These are phyloP conservation scores for Eucommia ulmoides DNA, from an alignment of 257 asterid genomes.

Conservation along the genomic window DNA sequence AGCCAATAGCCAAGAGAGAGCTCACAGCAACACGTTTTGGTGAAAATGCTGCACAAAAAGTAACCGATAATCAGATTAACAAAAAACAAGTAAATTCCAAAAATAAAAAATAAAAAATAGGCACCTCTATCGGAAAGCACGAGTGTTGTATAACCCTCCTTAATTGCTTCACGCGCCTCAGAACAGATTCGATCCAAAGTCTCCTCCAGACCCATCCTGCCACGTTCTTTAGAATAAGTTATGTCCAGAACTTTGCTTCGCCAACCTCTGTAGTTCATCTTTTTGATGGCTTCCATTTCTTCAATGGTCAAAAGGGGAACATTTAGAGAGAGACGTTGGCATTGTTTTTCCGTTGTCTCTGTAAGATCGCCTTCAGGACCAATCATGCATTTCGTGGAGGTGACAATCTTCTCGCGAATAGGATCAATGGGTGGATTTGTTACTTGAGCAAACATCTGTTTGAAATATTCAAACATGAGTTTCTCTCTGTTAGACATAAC, in stretches of 20 bases:
- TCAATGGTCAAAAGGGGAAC: conserved; percentile 78
- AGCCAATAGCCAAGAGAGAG: too few relatives aligned
- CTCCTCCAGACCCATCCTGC: conserved; percentile 83
- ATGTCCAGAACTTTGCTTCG: conserved; percentile 82
- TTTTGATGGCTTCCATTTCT: conserved; percentile 85
- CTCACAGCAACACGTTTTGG: conserved; percentile 75
- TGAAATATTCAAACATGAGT: conserved; percentile 88
- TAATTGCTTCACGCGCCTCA: conserved; percentile 80
- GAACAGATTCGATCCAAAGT: conserved; percentile 79
- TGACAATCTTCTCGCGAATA: conserved; percentile 93
- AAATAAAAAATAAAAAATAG: too few relatives aligned
- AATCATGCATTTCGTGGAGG: conserved; percentile 95
- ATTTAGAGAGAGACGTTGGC: conserved; percentile 85
- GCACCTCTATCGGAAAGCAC: conserved; percentile 97
- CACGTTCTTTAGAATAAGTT: conserved; percentile 58
- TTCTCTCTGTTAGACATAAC: conserved; percentile 97
- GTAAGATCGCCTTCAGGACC: conserved; percentile 99
- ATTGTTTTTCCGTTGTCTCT: conserved; percentile 94
- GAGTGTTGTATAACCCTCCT: conserved; percentile 76
- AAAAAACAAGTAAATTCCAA: not conserved
- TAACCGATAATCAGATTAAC: not conserved
- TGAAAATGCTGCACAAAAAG: conserved; percentile 66
- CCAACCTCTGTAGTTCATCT: conserved; percentile 97
- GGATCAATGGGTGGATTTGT: conserved; percentile 99
- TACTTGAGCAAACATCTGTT: conserved; percentile 99